Conservation (phyloP, 1,284 basidiomycete species). For the Fereydounia khargensis region DNA sequence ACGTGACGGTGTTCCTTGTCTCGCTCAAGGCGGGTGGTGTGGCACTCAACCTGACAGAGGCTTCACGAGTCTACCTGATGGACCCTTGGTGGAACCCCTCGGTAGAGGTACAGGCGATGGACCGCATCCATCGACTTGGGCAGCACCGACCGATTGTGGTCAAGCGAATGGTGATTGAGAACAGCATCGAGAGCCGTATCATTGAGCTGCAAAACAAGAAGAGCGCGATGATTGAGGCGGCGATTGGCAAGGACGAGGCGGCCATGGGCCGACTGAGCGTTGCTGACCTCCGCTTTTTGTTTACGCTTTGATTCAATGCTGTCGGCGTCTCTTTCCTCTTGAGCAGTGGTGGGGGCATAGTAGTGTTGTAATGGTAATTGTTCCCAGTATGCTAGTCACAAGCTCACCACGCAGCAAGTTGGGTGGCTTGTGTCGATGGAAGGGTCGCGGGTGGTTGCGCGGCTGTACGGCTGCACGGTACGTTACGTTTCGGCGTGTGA, state of each 20-base stretch:
- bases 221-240: constrained; percentile 60
- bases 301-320: constrained; percentile 41
- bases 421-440: too few relatives aligned
- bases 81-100: constrained; percentile 57
- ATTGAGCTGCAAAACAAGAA: constrained; percentile 89
- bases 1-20: constrained; percentile 94
- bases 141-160: constrained; percentile 89
- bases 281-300: constrained; percentile 51
- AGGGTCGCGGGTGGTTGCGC: too few relatives aligned
- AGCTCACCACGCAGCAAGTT: too few relatives aligned
- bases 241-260: constrained; percentile 53
- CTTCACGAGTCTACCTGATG: constrained; percentile 56
- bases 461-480: too few relatives aligned
- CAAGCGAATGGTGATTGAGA: constrained; percentile 90
- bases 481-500: too few relatives aligned
- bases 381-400: too few relatives aligned
- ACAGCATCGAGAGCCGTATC: constrained; percentile 92
- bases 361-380: too few relatives aligned
- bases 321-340: not conserved
- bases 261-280: constrained; percentile 56
- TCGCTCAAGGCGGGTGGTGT: constrained; percentile 93
- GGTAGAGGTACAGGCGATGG: constrained; percentile 74
- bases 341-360: too few relatives aligned
- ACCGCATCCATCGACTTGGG: constrained; percentile 79
- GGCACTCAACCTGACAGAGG: constrained; percentile 62